phyloP scores from a whole-genome alignment of 768 basidiomycete species.

The Rhodosporidiobolus odoratus region DNA sequence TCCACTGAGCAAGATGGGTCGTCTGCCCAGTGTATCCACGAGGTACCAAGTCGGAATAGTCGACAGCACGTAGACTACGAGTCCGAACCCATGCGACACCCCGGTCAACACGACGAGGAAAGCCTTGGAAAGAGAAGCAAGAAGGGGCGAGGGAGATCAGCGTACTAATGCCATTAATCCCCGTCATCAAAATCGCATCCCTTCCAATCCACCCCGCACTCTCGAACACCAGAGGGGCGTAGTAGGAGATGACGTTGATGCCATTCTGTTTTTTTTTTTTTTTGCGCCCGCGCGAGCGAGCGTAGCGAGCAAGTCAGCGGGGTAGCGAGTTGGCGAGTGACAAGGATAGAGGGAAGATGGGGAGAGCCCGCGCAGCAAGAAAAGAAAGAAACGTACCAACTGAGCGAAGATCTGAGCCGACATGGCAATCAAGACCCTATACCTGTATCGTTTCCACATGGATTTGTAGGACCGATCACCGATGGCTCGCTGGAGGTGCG shows the following conservation, averaged over 20 bases:
- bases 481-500: constrained; percentile 58
- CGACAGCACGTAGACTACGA: constrained; percentile 10
- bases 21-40: constrained; percentile 83
- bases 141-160: not conserved
- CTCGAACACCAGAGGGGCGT: constrained; percentile 73
- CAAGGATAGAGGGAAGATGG: not conserved
- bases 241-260: constrained; percentile 93
- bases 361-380: not conserved
- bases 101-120: constrained; percentile 55
- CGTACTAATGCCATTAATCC: constrained; percentile 66
- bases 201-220: constrained; percentile 93
- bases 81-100: not conserved
- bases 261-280: constrained; percentile 63
- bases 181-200: constrained; percentile 90
- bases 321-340: not conserved
- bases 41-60: constrained; percentile 70
- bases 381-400: constrained; percentile 55
- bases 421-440: constrained; percentile 85
- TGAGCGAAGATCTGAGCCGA: constrained; percentile 93
- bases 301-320: not conserved
- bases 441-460: constrained; percentile 84
- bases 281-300: not conserved
- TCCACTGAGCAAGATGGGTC: constrained; percentile 78
- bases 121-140: constrained; percentile 52
- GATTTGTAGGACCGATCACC: constrained; percentile 68